Conservation (phyloP, 148 eudicot species). For the Drosera capensis region DNA sequence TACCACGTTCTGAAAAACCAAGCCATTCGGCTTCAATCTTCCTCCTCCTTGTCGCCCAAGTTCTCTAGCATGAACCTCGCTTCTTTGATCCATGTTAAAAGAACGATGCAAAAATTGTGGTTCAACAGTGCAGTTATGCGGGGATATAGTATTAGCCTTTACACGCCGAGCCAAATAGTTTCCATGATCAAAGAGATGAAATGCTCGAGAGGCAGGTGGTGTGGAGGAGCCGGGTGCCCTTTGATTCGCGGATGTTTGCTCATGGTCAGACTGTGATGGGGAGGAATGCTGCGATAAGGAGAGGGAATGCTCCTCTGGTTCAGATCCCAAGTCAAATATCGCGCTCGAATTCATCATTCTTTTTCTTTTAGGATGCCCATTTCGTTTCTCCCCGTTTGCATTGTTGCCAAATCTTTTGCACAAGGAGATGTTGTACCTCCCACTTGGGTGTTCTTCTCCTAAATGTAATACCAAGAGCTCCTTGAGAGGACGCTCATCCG, state of each 20-base stretch:
- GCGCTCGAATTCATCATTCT: slow-evolving; percentile 26
- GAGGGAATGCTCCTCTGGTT: slow-evolving; percentile 62
- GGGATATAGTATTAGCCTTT: background rate
- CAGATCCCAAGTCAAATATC: slow-evolving; percentile 34
- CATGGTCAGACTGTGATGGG: slow-evolving; percentile 82
- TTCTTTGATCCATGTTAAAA: too few species aligned
- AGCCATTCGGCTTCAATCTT: too few species aligned
- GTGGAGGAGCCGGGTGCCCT: too few species aligned
- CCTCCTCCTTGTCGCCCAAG: too few species aligned
- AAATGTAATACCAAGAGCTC: slow-evolving; percentile 66
- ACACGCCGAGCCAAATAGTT: slow-evolving; percentile 13
- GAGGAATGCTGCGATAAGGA: slow-evolving; percentile 67
- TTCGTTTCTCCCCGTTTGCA: slow-evolving; percentile 19
- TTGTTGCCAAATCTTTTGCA: slow-evolving; percentile 30
- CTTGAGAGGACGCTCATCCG: slow-evolving; percentile 74
- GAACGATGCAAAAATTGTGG: background rate
- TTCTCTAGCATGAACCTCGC: too few species aligned
- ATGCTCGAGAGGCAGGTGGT: slow-evolving; percentile 13
- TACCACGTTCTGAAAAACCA: too few species aligned
- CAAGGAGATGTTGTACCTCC: slow-evolving; percentile 22
- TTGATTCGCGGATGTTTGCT: slow-evolving; percentile 26
- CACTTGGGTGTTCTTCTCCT: slow-evolving; percentile 29
- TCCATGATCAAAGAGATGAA: slow-evolving; percentile 27
- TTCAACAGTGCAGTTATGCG: background rate
- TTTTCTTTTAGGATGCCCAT: slow-evolving; percentile 44